Percentiles rank a stretch among this genome's conserved stretches.
Evolutionary conservation across 768 basidiomycete species (phyloP).

Genomic region (Gymnopilus dilepis): DNA sequence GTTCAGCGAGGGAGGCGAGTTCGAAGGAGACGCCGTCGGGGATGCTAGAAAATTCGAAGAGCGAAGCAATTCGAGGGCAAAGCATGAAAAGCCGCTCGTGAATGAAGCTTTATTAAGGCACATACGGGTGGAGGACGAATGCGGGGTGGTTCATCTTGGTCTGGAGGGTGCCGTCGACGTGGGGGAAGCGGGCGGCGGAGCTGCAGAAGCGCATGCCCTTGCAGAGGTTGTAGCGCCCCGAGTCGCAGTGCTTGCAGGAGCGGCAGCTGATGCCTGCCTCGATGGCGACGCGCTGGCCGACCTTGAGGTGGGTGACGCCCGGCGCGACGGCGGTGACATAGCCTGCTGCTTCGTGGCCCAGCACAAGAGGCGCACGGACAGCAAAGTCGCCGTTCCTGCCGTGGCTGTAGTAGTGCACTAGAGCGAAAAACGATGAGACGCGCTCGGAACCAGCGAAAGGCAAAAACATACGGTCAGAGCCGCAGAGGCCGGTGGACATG

Average conservation of each 20-base stretch:
- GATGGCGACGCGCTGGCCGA: constrained; percentile 91
- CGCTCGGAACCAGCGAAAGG: not conserved
- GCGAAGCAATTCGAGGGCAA: not conserved
- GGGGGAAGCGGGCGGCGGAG: constrained; percentile 90
- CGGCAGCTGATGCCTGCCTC: constrained; percentile 93
- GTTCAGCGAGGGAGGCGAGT: constrained; percentile 89
- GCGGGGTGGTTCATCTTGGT: constrained; percentile 89
- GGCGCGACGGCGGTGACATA: constrained; percentile 83
- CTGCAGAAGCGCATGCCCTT: constrained; percentile 87
- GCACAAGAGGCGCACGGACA: constrained; percentile 82
- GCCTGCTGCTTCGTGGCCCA: constrained; percentile 95
- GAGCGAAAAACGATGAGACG: constrained; percentile 8
- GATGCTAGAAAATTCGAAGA: constrained; percentile 48
- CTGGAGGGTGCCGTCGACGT: constrained; percentile 91
- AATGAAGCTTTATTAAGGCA: constrained; percentile 28
- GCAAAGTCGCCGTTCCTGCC: constrained; percentile 94
- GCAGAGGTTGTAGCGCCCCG: constrained; percentile 94
- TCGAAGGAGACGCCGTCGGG: constrained; percentile 80
- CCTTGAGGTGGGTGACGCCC: constrained; percentile 62
- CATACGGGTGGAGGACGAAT: constrained; percentile 86
- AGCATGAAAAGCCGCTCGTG: constrained; percentile 5
- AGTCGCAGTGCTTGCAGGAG: constrained; percentile 67
- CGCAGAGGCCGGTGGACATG: constrained; percentile 88
- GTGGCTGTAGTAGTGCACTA: constrained; percentile 91
- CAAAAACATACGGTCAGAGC: constrained; percentile 67